Base-by-base conservation (phyloP, 2,329 filamentous ascomycete species). In the Capronia epimyces region DNA sequence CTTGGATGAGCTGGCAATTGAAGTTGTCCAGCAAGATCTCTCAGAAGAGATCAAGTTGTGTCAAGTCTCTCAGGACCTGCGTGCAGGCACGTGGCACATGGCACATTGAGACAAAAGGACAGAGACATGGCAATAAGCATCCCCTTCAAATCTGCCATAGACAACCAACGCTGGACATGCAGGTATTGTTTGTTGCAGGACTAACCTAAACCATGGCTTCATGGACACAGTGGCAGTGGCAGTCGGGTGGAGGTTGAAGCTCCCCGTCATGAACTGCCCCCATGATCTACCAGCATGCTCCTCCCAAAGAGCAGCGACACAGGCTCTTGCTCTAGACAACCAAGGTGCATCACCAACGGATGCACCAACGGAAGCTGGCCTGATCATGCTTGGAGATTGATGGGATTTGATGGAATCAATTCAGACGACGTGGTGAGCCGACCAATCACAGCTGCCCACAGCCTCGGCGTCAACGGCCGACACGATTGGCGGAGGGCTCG, bases 1-100 rank as follows among this genome's bases (percentile, higher is more conserved):
- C 59, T 79, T 78, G 16, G 70, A 74, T 3, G 71, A 65, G n/a
- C 71, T 68, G 1, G 75, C 79, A 25, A 79, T 69, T 24, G 79
- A 67, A 1, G 75, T 78, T 15, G 72, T 70, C 56, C 58, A 60
- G 62, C 75, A 79, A 2, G 72, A 72, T 7, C 49, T 41, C 24
- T 60, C 60, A 13, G 49, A 41, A 25, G 34, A 18, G 12, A 36
- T 31, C n/a, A 36, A 27, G 18, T 48, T 15, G 12, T n/a, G n/a
- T n/a, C n/a, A n/a, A n/a, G n/a, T n/a, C n/a, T n/a, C n/a, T n/a
- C n/a, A n/a, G n/a, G n/a, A n/a, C n/a, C n/a, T n/a, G n/a, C n/a
- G n/a, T n/a, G n/a, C n/a, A n/a, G n/a, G n/a, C n/a, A n/a, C n/a
- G n/a, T n/a, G n/a, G n/a, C n/a, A n/a, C n/a, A n/a, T n/a, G n/a